Conservation (phyloP, 2,329 filamentous ascomycete species). For the Aspergillus caelatus region DNA sequence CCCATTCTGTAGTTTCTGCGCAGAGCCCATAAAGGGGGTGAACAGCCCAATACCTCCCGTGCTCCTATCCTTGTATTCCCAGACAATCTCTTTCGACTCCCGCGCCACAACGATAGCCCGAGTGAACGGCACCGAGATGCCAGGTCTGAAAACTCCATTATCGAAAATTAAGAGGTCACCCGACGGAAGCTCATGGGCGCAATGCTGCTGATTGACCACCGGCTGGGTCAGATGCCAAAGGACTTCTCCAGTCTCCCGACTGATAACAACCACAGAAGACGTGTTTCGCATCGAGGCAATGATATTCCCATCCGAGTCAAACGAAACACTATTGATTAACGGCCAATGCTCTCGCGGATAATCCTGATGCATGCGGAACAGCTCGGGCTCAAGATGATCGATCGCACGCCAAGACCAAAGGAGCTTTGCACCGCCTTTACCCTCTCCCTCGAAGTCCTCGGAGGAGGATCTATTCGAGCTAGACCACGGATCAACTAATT, state of each 20-base stretch:
- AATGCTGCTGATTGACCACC: conserved; percentile 50
- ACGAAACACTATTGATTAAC: conserved; percentile 49
- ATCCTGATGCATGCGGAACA: conserved; percentile 44
- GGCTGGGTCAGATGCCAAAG: conserved; percentile 47
- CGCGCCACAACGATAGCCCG: conserved; percentile 47
- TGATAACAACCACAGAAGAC: conserved; percentile 49
- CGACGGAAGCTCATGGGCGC: conserved; percentile 44
- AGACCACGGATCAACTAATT: conserved; percentile 40
- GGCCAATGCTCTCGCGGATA: conserved; percentile 45
- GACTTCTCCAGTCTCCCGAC: conserved; percentile 42
- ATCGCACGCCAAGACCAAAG: conserved; percentile 50
- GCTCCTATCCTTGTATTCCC: conserved; percentile 47
- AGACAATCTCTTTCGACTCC: conserved; percentile 44
- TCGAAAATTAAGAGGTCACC: conserved; percentile 52
- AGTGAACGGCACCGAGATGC: conserved; percentile 46
- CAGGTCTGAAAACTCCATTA: conserved; percentile 48
- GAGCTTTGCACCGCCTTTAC: conserved; percentile 33
- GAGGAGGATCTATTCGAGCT: conserved; percentile 21
- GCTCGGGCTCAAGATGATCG: conserved; percentile 42
- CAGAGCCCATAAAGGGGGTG: conserved; percentile 53
- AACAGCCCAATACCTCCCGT: conserved; percentile 45
- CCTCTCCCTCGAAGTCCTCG: conserved; percentile 21
- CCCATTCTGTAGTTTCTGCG: conserved; percentile 45
- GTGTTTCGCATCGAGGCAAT: conserved; percentile 48
- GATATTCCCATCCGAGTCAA: conserved; percentile 44